phyloP scores from a whole-genome alignment of 768 basidiomycete species.

The Boletus rubropictus region DNA sequence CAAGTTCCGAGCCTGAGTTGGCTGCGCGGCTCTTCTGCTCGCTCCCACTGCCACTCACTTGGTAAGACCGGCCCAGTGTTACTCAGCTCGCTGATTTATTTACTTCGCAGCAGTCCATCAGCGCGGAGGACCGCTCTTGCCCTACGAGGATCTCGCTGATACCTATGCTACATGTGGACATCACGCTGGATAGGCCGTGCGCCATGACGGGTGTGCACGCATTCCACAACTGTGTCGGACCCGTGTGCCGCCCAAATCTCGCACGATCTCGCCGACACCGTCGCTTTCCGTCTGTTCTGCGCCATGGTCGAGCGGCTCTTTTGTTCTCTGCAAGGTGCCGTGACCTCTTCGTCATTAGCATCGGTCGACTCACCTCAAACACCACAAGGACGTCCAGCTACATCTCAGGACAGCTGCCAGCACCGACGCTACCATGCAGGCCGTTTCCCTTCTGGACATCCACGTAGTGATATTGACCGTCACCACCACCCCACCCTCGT shows the following conservation, averaged over 20 bases:
- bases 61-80: constrained; percentile 1
- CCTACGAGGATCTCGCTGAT: not conserved
- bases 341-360: not conserved
- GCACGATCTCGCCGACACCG: not conserved
- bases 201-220: constrained; percentile 2
- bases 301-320: not conserved
- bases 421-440: constrained; percentile 60
- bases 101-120: not conserved
- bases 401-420: constrained; percentile 61
- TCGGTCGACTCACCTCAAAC: constrained; percentile 53
- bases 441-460: not conserved
- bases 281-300: not conserved
- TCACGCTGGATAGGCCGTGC: constrained; percentile 3
- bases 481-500: constrained; percentile 1
- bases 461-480: constrained; percentile 9
- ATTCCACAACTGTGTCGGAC: not conserved
- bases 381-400: constrained; percentile 61
- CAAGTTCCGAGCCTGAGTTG: not conserved
- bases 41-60: constrained; percentile 8
- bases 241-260: constrained; percentile 4
- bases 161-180: constrained; percentile 11
- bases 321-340: constrained; percentile 3
- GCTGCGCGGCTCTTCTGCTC: constrained; percentile 10
- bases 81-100: not conserved
- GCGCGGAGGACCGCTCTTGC: not conserved